phyloP scores from a whole-genome alignment of 176 grass and related monocot species.

The Hyparrhenia diplandra region DNA sequence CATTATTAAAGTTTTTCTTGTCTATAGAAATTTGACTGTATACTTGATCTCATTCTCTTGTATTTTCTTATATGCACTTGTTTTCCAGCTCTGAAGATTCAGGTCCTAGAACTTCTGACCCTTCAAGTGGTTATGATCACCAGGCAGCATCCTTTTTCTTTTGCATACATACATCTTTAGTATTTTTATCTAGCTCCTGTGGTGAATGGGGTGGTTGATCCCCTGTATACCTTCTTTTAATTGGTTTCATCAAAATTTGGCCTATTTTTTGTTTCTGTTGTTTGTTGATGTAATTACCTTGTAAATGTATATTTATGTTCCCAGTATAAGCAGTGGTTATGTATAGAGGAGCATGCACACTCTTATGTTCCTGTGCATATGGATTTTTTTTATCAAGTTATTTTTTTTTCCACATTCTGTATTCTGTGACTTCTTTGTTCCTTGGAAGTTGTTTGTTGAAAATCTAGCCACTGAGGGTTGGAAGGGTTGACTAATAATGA shows the following conservation, averaged over 20 bases:
- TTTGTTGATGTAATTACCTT: not conserved
- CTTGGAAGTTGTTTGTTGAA: not conserved
- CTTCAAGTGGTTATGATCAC: conserved; percentile 40
- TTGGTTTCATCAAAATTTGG: not conserved
- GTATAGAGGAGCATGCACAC: not conserved
- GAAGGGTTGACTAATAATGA: not conserved
- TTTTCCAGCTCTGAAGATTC: conserved; percentile 43
- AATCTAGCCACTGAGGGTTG: not conserved
- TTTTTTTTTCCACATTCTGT: not conserved
- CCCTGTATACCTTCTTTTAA: not conserved
- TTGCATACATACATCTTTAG: not conserved
- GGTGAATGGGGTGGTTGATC: not conserved
- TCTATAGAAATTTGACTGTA: not conserved
- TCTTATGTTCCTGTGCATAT: not conserved
- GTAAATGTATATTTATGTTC: not conserved
- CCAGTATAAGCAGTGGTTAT: not conserved
- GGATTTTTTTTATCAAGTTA: not conserved
- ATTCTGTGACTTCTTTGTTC: not conserved
- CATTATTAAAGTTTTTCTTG: not conserved
- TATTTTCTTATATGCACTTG: conserved; percentile 16
- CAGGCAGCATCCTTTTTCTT: not conserved
- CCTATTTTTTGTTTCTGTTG: not conserved
- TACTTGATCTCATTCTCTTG: not conserved
- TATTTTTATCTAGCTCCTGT: not conserved
- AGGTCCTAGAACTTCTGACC: conserved; percentile 27